These are phyloP conservation scores for Tuber umbilicatum DNA, from an alignment of 495 filamentous ascomycete genomes.

Conservation along the genomic window DNA sequence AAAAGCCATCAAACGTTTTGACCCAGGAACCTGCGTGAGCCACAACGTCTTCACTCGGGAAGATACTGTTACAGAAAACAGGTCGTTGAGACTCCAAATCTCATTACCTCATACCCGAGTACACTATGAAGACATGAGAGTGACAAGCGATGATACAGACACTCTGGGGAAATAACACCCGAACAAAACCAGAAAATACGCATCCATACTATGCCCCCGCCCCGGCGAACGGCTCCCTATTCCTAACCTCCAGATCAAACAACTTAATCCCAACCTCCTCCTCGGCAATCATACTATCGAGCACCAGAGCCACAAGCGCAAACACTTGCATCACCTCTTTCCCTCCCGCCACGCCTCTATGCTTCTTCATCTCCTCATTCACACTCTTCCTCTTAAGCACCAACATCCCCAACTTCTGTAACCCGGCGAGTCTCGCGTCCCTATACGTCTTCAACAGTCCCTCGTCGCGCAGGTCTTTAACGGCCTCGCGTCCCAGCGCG, in stretches of 20 bases:
- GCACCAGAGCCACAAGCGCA: neutral
- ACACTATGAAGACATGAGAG: neutral
- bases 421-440: slow-evolving; percentile 41
- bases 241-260: neutral
- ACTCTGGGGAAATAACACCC: neutral
- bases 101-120: too few species aligned
- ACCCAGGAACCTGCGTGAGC: neutral
- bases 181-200: neutral
- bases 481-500: neutral
- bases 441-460: neutral
- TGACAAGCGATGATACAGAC: neutral
- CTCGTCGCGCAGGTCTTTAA: neutral
- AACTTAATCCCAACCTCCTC: neutral
- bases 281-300: neutral
- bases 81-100: neutral
- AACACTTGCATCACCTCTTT: neutral
- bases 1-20: neutral
- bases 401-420: slow-evolving; percentile 61
- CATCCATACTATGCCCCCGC: neutral
- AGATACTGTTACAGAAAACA: neutral
- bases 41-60: neutral
- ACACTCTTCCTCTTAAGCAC: slow-evolving; percentile 27
- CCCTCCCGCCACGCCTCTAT: neutral
- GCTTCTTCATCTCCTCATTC: slow-evolving; percentile 19
- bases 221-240: neutral